A percentile compares a stretch with the other conserved stretches of the same genome.
Conservation (phyloP, 2,329 filamentous ascomycete genomes). For the Fusarium nelsonii region DNA sequence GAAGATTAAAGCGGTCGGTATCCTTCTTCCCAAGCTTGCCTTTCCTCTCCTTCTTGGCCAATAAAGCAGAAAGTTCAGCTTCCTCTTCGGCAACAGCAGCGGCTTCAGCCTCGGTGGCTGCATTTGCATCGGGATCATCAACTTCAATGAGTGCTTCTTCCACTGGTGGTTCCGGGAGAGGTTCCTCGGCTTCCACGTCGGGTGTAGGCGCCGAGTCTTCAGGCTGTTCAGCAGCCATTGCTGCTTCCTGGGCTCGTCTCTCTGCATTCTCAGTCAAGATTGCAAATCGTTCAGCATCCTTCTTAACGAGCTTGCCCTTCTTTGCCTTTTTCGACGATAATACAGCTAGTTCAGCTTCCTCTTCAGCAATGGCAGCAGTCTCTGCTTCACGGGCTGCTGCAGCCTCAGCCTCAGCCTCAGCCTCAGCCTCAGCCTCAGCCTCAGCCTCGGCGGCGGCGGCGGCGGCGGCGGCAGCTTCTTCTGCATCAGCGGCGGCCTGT, state of each 20-base stretch:
- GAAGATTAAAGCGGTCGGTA: conserved; percentile 57
- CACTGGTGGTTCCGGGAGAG: conserved; percentile 20
- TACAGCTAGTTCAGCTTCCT: conserved; percentile 34
- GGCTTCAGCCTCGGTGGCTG: conserved; percentile 20
- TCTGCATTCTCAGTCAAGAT: conserved; percentile 29
- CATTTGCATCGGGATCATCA: conserved; percentile 10
- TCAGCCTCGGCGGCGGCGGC: conserved; percentile 28
- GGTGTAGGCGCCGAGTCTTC: conserved; percentile 13
- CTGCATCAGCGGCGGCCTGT: conserved; percentile 44
- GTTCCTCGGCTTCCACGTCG: conserved; percentile 26
- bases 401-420: conserved; percentile 30
- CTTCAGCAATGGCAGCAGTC: conserved; percentile 23
- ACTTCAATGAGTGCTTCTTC: conserved; percentile 21
- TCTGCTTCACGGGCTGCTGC: conserved; percentile 34
- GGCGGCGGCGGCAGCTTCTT: conserved; percentile 42
- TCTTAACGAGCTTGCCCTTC: conserved; percentile 35
- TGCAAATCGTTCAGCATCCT: conserved; percentile 36
- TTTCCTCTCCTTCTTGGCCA: conserved; percentile 61
- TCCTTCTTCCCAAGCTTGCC: conserved; percentile 58
- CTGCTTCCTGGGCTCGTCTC: conserved; percentile 33
- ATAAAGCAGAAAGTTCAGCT: conserved; percentile 54
- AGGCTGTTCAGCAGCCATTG: conserved; percentile 45
- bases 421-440: conserved; percentile 34
- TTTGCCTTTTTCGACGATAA: conserved; percentile 35
- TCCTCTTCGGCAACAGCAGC: conserved; percentile 48